Evolutionary conservation across 306 rosid species (phyloP).

Genomic region (Fagus crenata): DNA sequence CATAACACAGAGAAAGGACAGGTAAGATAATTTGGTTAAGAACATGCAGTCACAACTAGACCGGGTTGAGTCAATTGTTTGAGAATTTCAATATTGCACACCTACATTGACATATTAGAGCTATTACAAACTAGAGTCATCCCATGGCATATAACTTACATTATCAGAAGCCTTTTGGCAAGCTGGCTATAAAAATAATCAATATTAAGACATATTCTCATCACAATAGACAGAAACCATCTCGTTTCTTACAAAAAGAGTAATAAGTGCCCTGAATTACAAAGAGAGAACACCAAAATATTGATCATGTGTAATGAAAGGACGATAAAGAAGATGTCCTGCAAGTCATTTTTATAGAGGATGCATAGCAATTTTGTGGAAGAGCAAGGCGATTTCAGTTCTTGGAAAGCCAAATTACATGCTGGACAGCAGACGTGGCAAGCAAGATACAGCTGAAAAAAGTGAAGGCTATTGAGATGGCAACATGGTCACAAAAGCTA

Average conservation of each 20-base stretch:
- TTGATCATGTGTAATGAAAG: background rate
- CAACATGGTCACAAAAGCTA: conserved; percentile 80
- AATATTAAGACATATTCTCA: background rate
- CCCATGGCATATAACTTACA: background rate
- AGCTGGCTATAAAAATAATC: background rate
- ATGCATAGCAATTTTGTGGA: conserved; percentile 1
- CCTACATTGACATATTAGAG: background rate
- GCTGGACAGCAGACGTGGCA: conserved; percentile 64
- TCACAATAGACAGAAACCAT: background rate
- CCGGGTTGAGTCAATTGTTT: background rate
- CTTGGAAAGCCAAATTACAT: conserved; percentile 76
- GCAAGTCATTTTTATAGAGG: conserved; percentile 10
- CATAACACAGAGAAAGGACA: background rate
- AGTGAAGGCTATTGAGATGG: conserved; percentile 80
- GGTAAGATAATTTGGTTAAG: too few species aligned
- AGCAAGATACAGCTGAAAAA: conserved; percentile 71
- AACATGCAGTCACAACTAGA: background rate
- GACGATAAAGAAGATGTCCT: conserved; percentile 14
- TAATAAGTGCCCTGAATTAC: background rate
- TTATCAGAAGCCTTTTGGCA: background rate
- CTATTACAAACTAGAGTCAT: background rate
- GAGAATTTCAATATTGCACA: background rate
- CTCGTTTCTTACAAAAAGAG: background rate
- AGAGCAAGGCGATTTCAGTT: conserved; percentile 38
- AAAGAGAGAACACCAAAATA: background rate